A percentile compares a stretch with the other conserved stretches of the same genome.
Conservation (phyloP, 75 land plant genomes). For the Chamaecyparis obtusa region DNA sequence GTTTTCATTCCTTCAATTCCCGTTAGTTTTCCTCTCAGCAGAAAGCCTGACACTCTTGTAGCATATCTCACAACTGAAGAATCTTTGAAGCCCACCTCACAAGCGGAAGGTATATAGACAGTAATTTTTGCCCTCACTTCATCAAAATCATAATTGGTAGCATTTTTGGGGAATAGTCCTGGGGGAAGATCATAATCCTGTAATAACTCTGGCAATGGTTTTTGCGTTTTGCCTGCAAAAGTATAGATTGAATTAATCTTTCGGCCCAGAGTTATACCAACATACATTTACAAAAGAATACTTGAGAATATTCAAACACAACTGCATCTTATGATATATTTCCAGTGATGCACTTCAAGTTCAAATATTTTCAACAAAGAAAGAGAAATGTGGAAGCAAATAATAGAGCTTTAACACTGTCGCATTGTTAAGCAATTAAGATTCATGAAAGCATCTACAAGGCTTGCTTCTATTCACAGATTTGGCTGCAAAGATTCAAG, state of each 20-base stretch:
- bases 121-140: conserved; percentile 44
- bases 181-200: conserved; percentile 47
- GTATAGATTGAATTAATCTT: background rate
- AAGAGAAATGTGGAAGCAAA: conserved; percentile 7
- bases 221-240: conserved; percentile 52
- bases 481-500: background rate
- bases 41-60: conserved; percentile 36
- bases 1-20: conserved; percentile 72
- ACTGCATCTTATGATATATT: background rate
- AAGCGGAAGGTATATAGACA: conserved; percentile 48
- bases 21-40: conserved; percentile 42
- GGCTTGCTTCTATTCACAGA: background rate
- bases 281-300: background rate
- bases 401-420: background rate
- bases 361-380: background rate
- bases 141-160: conserved; percentile 57
- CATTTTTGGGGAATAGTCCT: conserved; percentile 62
- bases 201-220: conserved; percentile 53
- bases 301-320: background rate
- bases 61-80: conserved; percentile 46
- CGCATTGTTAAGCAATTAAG: background rate
- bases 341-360: background rate
- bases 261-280: background rate
- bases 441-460: background rate
- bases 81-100: conserved; percentile 63